Base-by-base conservation (phyloP, 2,329 filamentous ascomycete genomes). In the Fusarium scirpi region DNA sequence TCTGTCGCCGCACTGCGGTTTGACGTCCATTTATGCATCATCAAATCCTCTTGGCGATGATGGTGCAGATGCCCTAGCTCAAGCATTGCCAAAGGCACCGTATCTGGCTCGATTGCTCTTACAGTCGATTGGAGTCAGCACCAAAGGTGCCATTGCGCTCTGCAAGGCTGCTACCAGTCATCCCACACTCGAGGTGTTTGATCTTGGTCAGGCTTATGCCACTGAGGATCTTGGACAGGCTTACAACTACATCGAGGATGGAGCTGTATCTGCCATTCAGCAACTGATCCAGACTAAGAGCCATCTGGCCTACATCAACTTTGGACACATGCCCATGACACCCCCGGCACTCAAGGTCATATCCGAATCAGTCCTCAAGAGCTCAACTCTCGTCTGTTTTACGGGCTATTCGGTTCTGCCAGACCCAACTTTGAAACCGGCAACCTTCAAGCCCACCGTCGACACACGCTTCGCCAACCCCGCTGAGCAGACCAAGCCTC, bases 241-340 rank as follows among this genome's bases (percentile, higher is more conserved):
- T 29, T 85, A 83, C 76, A 86, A 86, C 63, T 85, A 80, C 74
- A 77, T 86, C 44, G 80, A 81, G 29, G 82, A 84, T 61, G 76
- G 44, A 8, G 76, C 77, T 20, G 74, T 80, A 5, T 63, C 74
- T 4, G 69, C 78, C 24, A 75, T 86, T 12, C 64, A 71, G 38
- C 63, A 71, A 16, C 70, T 85, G 20, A 62, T 85, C 53, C 65
- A 63, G 16, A 72, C 74, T 7, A 74, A 76, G 20, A 69, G 76
- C 12, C 63, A 65, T 11, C 75, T 86, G 9, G 71, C 79, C 29
- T 85, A 82, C 62, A 73, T 86, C 43, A 82, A 82, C 65, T 77
- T 86, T 38, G 79, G 80, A 9, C 78, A 80, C 58, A 83, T 76
- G 62, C 76, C 75, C 58, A 75, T 79, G 45, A 74, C 81, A 20